Evolutionary conservation across 768 basidiomycete species (phyloP), one percentile per base, ranked within the genome.

Genomic region (Tricholoma terreum): DNA sequence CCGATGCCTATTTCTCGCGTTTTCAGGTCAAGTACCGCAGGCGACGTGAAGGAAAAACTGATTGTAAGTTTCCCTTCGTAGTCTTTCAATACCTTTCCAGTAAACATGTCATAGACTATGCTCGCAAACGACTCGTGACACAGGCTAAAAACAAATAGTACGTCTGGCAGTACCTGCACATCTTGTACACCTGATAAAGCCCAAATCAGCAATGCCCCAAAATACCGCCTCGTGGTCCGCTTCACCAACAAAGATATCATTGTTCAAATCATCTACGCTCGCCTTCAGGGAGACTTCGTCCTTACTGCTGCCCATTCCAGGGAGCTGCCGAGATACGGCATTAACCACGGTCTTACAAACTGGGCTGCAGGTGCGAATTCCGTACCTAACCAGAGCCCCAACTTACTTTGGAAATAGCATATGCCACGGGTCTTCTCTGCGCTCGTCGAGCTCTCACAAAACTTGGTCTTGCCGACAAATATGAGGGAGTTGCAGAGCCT

Each of bases 141-240:
- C 97, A 99, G 83, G 94, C 97, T 58, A 99, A 99, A 84, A 98
- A 98, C 87, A 98, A 98, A 82, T 98, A 97, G 89, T 90, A 71
- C 33, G 85, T 75, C 3, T 46, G 14, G 9, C 24, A 21, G 9
- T 0, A 6, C 19, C 12, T 22, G 22, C 35, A 8, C 7, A 8
- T 14, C 31, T 12, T 10, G 22, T 49, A 12, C 33, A 35, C 2
- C n/a, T 15, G 11, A 0, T 14, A 22, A 36, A 30, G 24, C 17
- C 36, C 7, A 4, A 15, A 55, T 0, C 51, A 91, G 89, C 80
- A 96, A 96, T 67, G 92, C 94, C 36, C 94, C 95, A 55, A 97
- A 98, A 79, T 97, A 97, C 79, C 94, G 95, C 65, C 87, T 98
- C 51, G 97, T 98, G 61, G 97, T 99, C 71, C 93, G 97, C 66